phyloP scores from a whole-genome alignment of 192 early-diverging fungal species.

The Gamsiella multidivaricata region DNA sequence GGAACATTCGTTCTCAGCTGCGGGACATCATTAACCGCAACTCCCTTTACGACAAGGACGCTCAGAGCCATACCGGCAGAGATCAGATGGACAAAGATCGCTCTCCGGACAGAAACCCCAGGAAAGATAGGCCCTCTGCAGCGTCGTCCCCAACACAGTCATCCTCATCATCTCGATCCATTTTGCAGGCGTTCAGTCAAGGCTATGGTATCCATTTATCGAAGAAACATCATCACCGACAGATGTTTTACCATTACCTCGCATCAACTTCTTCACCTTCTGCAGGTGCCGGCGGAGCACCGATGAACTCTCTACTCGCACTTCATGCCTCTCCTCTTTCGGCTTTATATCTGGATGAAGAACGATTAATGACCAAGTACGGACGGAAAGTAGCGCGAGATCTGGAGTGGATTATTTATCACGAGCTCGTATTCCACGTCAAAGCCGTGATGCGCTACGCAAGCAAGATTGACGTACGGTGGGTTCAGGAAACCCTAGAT shows the following conservation, averaged over 20 bases:
- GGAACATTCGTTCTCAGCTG: constrained; percentile 90
- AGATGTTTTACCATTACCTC: constrained; percentile 67
- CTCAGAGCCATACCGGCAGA: not conserved
- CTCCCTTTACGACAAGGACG: constrained; percentile 53
- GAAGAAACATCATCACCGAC: constrained; percentile 83
- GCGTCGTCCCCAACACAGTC: constrained; percentile 15
- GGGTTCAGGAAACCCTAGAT: constrained; percentile 84
- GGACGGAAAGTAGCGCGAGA: constrained; percentile 53
- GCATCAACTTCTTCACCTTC: constrained; percentile 53
- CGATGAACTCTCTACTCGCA: constrained; percentile 91
- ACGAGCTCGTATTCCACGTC: constrained; percentile 90
- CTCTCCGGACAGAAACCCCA: constrained; percentile 11
- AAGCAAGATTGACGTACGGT: constrained; percentile 87
- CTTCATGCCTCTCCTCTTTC: constrained; percentile 92
- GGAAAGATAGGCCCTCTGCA: not conserved
- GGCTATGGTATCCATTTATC: constrained; percentile 95
- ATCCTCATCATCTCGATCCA: constrained; percentile 58
- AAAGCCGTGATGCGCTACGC: constrained; percentile 98
- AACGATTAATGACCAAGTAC: constrained; percentile 53
- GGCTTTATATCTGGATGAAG: constrained; percentile 84
- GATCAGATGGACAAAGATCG: not conserved
- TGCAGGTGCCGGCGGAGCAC: constrained; percentile 60
- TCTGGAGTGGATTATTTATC: constrained; percentile 96
- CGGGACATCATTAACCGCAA: constrained; percentile 88
- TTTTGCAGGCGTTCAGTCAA: constrained; percentile 85